phyloP scores from a whole-genome alignment of 495 filamentous ascomycete species.

The Trichoderma parareesei region DNA sequence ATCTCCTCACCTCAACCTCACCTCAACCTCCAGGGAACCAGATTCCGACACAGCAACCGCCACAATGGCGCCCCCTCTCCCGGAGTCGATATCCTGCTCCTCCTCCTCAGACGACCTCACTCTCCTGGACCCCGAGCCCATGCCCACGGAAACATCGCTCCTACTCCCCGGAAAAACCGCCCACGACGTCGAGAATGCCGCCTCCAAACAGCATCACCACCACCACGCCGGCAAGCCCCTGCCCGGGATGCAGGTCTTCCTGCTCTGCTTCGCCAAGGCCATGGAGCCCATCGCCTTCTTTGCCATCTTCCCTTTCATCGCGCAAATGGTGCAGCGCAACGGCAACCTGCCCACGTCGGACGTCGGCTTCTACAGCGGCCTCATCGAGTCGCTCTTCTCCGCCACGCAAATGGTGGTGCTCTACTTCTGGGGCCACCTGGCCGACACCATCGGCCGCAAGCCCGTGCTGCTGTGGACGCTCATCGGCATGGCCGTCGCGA shows the following conservation, averaged over 20 bases:
- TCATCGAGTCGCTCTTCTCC: slow-evolving; percentile 67
- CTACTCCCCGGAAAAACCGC: neutral
- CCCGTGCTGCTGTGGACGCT: slow-evolving; percentile 57
- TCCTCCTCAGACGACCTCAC: slow-evolving; percentile 2
- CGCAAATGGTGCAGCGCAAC: slow-evolving; percentile 56
- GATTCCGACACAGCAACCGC: neutral
- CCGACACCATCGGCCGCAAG: slow-evolving; percentile 61
- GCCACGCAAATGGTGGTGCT: slow-evolving; percentile 54
- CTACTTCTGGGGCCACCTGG: slow-evolving; percentile 51
- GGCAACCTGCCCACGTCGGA: slow-evolving; percentile 47
- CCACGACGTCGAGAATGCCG: slow-evolving; percentile 19
- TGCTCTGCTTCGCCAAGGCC: slow-evolving; percentile 59
- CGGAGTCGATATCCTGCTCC: neutral
- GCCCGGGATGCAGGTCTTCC: slow-evolving; percentile 49
- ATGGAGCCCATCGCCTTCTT: slow-evolving; percentile 71
- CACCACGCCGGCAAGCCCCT: slow-evolving; percentile 33
- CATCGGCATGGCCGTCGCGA: slow-evolving; percentile 47
- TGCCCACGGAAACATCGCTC: neutral
- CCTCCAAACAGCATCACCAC: neutral
- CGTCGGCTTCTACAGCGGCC: slow-evolving; percentile 63
- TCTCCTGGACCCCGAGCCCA: neutral
- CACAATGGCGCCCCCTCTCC: neutral
- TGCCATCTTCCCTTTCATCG: slow-evolving; percentile 67
- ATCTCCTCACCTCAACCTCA: neutral
- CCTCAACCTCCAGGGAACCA: neutral